Evolutionary conservation across 108 stramenopile species (phyloP).

Genomic region (Discostella pseudostelligera): DNA sequence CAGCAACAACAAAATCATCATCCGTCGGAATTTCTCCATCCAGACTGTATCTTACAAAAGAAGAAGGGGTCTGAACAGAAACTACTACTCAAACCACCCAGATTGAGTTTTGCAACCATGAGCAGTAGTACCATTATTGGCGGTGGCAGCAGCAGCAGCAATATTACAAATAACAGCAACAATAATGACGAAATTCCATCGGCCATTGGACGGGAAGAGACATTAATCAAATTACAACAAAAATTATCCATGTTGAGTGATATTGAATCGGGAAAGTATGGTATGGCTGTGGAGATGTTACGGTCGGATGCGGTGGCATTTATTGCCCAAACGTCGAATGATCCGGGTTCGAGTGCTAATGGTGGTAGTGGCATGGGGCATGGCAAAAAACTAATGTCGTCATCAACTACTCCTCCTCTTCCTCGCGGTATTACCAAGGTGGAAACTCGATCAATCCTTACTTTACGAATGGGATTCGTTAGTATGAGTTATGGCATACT

Average conservation of each 20-base stretch:
- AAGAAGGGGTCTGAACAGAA: constrained; percentile 33
- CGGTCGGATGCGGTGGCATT: constrained; percentile 43
- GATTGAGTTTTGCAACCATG: background rate
- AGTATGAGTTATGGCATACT: constrained; percentile 47
- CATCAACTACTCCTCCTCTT: background rate
- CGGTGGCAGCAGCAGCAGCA: too few species aligned
- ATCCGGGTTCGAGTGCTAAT: background rate
- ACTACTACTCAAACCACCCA: constrained; percentile 13
- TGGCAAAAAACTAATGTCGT: background rate
- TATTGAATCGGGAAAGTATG: constrained; percentile 46
- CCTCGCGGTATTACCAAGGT: background rate
- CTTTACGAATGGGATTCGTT: constrained; percentile 42
- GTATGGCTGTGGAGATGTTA: constrained; percentile 44
- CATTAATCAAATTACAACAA: constrained; percentile 30
- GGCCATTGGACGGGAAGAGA: constrained; percentile 35
- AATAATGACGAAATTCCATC: constrained; percentile 14
- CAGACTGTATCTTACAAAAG: constrained; percentile 28
- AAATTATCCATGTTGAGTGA: constrained; percentile 38
- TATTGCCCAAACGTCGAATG: background rate
- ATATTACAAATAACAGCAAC: background rate
- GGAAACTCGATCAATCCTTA: constrained; percentile 44
- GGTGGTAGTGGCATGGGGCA: background rate
- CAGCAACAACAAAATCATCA: background rate
- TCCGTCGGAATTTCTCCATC: constrained; percentile 36
- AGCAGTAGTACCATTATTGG: background rate